Evolutionary conservation across 2,329 filamentous ascomycete species (phyloP), one percentile per base, ranked within the genome.

Genomic region (Fonsecaea monophora): DNA sequence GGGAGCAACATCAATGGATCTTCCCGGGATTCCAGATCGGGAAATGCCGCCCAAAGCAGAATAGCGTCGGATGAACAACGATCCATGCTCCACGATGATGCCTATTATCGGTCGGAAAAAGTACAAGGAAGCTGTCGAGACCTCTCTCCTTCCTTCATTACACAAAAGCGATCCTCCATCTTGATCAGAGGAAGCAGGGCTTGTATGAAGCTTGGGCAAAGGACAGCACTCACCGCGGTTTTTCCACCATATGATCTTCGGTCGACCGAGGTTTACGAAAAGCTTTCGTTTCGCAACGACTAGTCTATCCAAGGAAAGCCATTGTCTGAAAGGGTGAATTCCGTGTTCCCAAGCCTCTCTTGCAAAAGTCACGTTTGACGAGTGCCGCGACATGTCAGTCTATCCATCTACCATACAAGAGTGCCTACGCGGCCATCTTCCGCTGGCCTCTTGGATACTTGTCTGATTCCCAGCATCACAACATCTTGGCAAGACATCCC

Each of bases 21-120:
- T 3, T 25, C 3, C 4, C 12, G 4, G 13, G 6, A 25, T 50
- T 25, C 45, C 45, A 4, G 35, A 60, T 60, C 18, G 57, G 57
- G 57, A 50, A 60, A 60, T 9, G 40, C 5, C 12, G 38, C 48
- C 57, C 40, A 34, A 60, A 60, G 25, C 1, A 34, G 57, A 6
- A 35, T 60, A 34, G 57, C 57, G 40, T 50, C 57, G 57, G 57
- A 45, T 18, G 6, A 60, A 60, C n/a, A 50, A 50, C 40, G 1
- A 45, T 50, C 57, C 57, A 60, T 50, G 5, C 18, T 50, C 21
- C 45, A 25, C 8, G n/a, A 45, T 10, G 38, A 5, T 10, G 4
- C 10, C 40, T n/a, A 3, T 25, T 18, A 1, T 12, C 10, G 45
- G 25, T 50, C 12, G 45, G 25, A 12, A 21, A 21, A 21, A 3